Evolutionary conservation across 805 yeast species (phyloP).

Genomic region (Candida caryicola): DNA sequence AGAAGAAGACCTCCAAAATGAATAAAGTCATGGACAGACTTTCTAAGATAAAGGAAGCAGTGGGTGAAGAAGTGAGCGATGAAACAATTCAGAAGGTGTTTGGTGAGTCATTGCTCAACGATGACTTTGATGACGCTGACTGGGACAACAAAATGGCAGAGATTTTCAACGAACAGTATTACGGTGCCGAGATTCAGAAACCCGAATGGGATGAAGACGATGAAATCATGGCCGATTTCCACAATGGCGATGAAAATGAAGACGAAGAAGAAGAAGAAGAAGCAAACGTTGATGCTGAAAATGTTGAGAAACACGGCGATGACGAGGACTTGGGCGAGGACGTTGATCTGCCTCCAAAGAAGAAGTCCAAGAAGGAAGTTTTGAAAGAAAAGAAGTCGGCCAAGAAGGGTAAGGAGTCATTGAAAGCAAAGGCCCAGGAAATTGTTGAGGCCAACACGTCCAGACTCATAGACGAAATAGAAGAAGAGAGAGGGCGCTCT

Average conservation of each 20-base stretch:
- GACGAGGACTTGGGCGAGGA: slow-evolving; percentile 4
- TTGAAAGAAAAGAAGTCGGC: slow-evolving; percentile 53
- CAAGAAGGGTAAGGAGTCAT: slow-evolving; percentile 59
- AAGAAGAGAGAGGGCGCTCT: slow-evolving; percentile 57
- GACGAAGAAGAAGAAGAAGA: slow-evolving; percentile 20
- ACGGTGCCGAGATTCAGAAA: slow-evolving; percentile 48
- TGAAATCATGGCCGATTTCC: slow-evolving; percentile 23
- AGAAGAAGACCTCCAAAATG: slow-evolving; percentile 72
- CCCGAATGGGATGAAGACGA: slow-evolving; percentile 65
- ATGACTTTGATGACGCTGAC: slow-evolving; percentile 83
- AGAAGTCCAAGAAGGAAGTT: slow-evolving; percentile 53
- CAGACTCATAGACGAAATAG: slow-evolving; percentile 63
- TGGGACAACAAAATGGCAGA: slow-evolving; percentile 89
- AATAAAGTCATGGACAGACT: slow-evolving; percentile 74
- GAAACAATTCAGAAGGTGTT: slow-evolving; percentile 61
- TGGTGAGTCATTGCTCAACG: slow-evolving; percentile 74
- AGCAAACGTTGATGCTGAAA: slow-evolving; percentile 8
- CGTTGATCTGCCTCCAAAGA: slow-evolving; percentile 22
- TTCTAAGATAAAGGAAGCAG: slow-evolving; percentile 59
- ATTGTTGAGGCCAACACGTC: slow-evolving; percentile 73
- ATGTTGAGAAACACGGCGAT: slow-evolving; percentile 9
- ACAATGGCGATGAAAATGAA: slow-evolving; percentile 22
- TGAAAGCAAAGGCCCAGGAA: slow-evolving; percentile 68
- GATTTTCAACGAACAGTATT: slow-evolving; percentile 81
- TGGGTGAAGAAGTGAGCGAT: slow-evolving; percentile 62